Conservation (phyloP, 306 rosid genomes). For the Cucumis hystrix region DNA sequence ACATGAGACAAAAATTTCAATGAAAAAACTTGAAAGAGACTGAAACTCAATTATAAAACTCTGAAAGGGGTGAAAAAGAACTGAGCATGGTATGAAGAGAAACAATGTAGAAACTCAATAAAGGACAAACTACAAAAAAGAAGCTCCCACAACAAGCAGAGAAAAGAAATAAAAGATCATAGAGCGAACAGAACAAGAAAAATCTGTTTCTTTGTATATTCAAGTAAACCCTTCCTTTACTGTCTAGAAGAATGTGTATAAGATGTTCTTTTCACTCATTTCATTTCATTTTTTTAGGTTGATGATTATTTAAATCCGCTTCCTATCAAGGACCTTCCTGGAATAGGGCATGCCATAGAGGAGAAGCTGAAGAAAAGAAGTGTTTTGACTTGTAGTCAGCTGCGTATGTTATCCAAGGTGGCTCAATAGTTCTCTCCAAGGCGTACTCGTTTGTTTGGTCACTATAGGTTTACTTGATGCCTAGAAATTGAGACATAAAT, state of each 20-base stretch:
- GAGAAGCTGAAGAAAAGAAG: conserved; percentile 65
- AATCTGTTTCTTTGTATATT: background rate
- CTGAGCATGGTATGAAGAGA: too few species aligned
- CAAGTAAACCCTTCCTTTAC: background rate
- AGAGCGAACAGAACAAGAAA: too few species aligned
- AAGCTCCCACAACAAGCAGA: too few species aligned
- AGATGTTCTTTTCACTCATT: background rate
- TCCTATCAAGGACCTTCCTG: conserved; percentile 77
- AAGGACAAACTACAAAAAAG: too few species aligned
- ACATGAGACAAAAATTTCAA: too few species aligned
- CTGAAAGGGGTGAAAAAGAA: too few species aligned
- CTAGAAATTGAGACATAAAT: background rate
- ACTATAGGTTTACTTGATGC: background rate
- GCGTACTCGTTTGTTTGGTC: background rate
- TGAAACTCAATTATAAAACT: too few species aligned
- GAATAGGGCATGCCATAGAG: conserved; percentile 66
- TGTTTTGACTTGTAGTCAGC: conserved; percentile 58
- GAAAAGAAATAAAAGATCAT: too few species aligned
- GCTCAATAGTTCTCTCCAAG: conserved; percentile 3
- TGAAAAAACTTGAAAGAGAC: too few species aligned
- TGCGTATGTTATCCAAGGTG: conserved; percentile 64
- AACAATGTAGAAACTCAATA: too few species aligned
- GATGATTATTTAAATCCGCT: conserved; percentile 58
- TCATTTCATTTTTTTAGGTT: conserved; percentile 34
- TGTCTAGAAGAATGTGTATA: background rate